Evolutionary conservation across 192 early-diverging fungal genomes (phyloP), one percentile per base, ranked within the genome.

Genomic region (Backusella macrospora): DNA sequence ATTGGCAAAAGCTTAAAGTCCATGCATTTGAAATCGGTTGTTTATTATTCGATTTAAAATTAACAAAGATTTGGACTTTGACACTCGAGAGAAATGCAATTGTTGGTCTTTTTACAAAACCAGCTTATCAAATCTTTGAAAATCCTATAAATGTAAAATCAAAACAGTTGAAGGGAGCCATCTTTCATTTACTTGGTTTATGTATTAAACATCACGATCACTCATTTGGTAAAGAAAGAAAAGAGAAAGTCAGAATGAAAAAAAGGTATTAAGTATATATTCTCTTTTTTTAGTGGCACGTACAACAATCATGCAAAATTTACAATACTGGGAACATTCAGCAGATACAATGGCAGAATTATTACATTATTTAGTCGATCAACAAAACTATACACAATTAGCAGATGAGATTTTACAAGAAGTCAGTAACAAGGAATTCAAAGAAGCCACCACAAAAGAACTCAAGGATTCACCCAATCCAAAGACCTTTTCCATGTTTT

Each of bases 271-370:
- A 16, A 48, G 6, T 47, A 18, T n/a, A 23, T 62, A 39, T 67
- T 37, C 37, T 46, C 40, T 5, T 65, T 14, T 14, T 38, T 16
- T 74, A 90, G 88, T 84, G 26, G 92, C 88, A 14, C 81, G 88
- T 73, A 93, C 92, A 3, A 90, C 90, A 45, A 91, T 96, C 29
- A 87, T 93, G 49, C 92, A 94, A 76, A 88, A 92, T 79, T 80
- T 96, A 37, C 91, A 93, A 78, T 94, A 93, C 71, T 96, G 91
- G 82, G 94, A 95, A 65, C 92, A 94, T 71, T 83, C 90, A 40
- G 86, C 92, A 48, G 94, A 95, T 71, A 82, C 89, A 12, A 94
- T 96, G 92, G 95, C 94, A 3, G 87, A 89, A 52, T 86, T 96
- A 6, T 75, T 96, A 37, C 85, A 89, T 39, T 73, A 85, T 69